These are phyloP conservation scores for Tardiomyces depauwii DNA, from an alignment of 1,139 yeast genomes.

Conservation along the genomic window DNA sequence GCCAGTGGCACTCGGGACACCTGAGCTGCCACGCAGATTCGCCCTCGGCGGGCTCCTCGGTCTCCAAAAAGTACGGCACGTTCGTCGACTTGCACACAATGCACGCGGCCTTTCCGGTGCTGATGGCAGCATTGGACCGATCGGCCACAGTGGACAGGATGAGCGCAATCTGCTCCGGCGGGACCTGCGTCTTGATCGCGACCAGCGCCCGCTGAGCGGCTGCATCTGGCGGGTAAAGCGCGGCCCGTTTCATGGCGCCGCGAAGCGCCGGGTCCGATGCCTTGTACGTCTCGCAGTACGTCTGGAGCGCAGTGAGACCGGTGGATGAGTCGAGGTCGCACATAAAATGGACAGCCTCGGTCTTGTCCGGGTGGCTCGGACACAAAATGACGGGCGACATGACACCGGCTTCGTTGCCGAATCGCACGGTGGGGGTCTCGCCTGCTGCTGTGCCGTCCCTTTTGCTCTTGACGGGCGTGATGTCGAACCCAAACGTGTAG, in stretches of 20 bases:
- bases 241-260: conserved; percentile 17
- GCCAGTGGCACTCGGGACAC: conserved; percentile 3
- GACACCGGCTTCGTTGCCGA: conserved; percentile 28
- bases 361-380: conserved; percentile 12
- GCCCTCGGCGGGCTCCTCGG: neutral
- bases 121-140: neutral
- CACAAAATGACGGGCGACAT: conserved; percentile 26
- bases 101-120: neutral
- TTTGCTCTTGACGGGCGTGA: conserved; percentile 11
- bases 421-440: conserved; percentile 20
- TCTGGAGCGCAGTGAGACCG: conserved; percentile 20
- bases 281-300: conserved; percentile 20
- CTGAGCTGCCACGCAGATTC: neutral
- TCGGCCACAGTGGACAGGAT: neutral
- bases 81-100: neutral
- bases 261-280: conserved; percentile 9
- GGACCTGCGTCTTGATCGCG: neutral
- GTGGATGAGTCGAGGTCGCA: conserved; percentile 14
- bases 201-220: neutral
- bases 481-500: conserved; percentile 23
- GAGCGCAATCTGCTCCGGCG: neutral
- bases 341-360: conserved; percentile 13
- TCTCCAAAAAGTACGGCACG: neutral
- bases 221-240: conserved; percentile 1
- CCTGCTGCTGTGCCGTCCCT: conserved; percentile 11